Evolutionary conservation across 129 eudicot genomes (phyloP).

Genomic region (Flaveria ramosissima): DNA sequence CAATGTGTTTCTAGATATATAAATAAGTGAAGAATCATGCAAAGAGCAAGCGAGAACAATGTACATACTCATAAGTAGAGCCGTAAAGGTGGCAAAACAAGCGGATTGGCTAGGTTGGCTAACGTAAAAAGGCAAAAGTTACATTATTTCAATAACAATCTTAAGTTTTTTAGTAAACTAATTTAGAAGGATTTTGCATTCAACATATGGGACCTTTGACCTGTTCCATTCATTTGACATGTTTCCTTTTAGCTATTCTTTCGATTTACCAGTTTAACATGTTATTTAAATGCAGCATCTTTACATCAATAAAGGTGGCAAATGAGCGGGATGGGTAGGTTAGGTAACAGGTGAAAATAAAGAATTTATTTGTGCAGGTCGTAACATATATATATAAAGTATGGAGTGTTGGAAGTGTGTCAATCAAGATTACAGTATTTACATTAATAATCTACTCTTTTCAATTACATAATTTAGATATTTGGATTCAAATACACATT

Average conservation of each 20-base stretch:
- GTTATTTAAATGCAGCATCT: conserved; percentile 17
- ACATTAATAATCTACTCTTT: not conserved
- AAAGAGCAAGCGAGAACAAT: conserved; percentile 5
- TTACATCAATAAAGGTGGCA: not conserved
- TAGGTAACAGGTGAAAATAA: not conserved
- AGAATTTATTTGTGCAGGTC: not conserved
- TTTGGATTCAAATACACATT: too few species aligned
- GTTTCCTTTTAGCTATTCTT: not conserved
- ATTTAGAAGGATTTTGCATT: not conserved
- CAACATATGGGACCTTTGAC: conserved; percentile 6
- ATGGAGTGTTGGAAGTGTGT: too few species aligned
- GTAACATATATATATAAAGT: not conserved
- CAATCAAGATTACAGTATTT: not conserved
- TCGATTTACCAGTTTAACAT: not conserved
- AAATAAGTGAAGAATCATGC: conserved; percentile 8
- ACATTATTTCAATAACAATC: not conserved
- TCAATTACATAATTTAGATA: too few species aligned
- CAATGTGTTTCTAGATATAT: not conserved
- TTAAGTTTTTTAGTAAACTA: not conserved
- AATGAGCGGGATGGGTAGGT: not conserved
- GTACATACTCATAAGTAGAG: not conserved
- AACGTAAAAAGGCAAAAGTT: not conserved
- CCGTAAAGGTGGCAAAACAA: conserved; percentile 4
- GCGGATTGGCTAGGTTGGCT: not conserved
- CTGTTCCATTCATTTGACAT: not conserved